A percentile compares a stretch with the other conserved stretches of the same genome.
These are phyloP conservation scores for Sporothrix inflata DNA, from an alignment of 2,329 filamentous ascomycete genomes.

Conservation along the genomic window DNA sequence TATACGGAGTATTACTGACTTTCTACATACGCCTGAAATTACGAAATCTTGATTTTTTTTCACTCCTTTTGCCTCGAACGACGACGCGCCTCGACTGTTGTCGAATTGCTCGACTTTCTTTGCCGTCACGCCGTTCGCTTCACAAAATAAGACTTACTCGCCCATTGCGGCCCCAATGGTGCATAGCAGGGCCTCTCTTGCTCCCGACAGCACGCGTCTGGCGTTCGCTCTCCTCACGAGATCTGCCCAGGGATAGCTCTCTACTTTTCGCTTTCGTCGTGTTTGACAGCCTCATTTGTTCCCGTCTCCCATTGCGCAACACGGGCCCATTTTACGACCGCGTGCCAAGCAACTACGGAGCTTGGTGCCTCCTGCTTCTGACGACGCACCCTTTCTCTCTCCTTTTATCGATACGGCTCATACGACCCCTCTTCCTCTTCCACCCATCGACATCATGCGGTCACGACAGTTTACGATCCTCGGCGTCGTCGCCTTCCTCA, in stretches of 20 bases:
- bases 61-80: not conserved
- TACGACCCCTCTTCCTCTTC: not conserved
- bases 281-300: not conserved
- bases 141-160: not conserved
- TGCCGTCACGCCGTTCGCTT: not conserved
- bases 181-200: slow-evolving; percentile 13
- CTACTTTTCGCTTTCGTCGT: not conserved
- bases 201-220: slow-evolving; percentile 8
- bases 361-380: not conserved
- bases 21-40: slow-evolving; percentile 7
- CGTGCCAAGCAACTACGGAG: not conserved
- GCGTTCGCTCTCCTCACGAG: not conserved
- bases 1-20: not conserved
- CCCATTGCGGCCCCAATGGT: slow-evolving; percentile 23
- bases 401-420: not conserved
- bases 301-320: not conserved
- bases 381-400: not conserved
- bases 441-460: slow-evolving; percentile 37
- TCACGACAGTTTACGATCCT: slow-evolving; percentile 40
- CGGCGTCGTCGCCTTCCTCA: slow-evolving; percentile 38
- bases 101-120: not conserved
- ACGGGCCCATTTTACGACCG: not conserved
- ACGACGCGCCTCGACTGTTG: slow-evolving; percentile 15
- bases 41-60: not conserved
- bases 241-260: slow-evolving; percentile 10